Evolutionary conservation across 331 rosid species (phyloP).

Genomic region (Acacia concinna): DNA sequence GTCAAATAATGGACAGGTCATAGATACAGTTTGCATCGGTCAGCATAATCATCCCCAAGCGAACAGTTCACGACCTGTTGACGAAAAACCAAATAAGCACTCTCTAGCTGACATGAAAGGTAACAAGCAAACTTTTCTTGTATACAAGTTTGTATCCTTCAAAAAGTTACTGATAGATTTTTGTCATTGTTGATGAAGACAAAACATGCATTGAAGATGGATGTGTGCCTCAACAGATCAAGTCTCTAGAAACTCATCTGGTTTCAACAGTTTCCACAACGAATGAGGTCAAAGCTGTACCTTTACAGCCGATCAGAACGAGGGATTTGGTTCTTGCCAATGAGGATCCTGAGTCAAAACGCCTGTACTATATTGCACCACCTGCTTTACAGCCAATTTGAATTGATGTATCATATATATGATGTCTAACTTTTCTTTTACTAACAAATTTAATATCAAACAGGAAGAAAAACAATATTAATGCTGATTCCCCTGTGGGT

Average conservation of each 20-base stretch:
- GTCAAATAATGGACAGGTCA: slow-evolving; percentile 53
- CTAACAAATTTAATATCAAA: slow-evolving; percentile 32
- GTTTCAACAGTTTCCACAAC: slow-evolving; percentile 40
- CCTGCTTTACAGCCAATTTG: slow-evolving; percentile 9
- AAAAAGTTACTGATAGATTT: slow-evolving; percentile 37
- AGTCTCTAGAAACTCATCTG: slow-evolving; percentile 40
- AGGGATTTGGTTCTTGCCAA: slow-evolving; percentile 40
- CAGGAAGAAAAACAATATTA: slow-evolving; percentile 62
- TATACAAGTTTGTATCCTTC: slow-evolving; percentile 39
- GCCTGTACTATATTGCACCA: slow-evolving; percentile 62
- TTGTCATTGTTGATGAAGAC: slow-evolving; percentile 45
- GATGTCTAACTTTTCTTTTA: slow-evolving; percentile 32
- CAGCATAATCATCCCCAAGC: slow-evolving; percentile 77
- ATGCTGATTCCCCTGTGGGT: slow-evolving; percentile 32
- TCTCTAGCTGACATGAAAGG: slow-evolving; percentile 51
- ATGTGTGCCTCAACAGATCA: slow-evolving; percentile 38
- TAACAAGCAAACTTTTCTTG: slow-evolving; percentile 36
- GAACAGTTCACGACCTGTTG: slow-evolving; percentile 44
- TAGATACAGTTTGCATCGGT: slow-evolving; percentile 70
- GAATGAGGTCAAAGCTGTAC: slow-evolving; percentile 46
- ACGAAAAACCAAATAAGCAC: slow-evolving; percentile 43
- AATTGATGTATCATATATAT: slow-evolving; percentile 17
- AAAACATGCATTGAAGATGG: slow-evolving; percentile 45
- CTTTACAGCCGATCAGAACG: slow-evolving; percentile 36
- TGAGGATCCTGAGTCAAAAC: slow-evolving; percentile 60